Conservation (phyloP, 192 early-diverging fungal genomes). For the Umbelopsis sp. region DNA sequence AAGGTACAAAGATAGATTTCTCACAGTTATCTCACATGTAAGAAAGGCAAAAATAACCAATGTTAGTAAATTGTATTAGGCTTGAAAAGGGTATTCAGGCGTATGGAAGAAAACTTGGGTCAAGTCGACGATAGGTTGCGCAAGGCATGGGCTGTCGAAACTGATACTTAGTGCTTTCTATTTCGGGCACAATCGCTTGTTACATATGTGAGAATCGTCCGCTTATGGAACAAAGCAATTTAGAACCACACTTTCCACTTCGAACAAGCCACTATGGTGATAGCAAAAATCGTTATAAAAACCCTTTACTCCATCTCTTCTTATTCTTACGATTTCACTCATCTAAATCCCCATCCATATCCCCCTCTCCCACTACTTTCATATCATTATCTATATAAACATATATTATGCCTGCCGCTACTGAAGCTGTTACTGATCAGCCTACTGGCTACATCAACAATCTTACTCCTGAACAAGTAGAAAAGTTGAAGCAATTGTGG, state of each 20-base stretch:
- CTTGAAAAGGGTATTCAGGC: conserved; percentile 19
- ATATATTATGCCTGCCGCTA: conserved; percentile 13
- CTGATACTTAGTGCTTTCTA: conserved; percentile 9
- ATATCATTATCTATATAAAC: neutral
- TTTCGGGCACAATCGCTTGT: conserved; percentile 11
- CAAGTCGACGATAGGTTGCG: conserved; percentile 5
- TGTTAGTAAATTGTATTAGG: conserved; percentile 16
- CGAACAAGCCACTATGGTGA: conserved; percentile 4
- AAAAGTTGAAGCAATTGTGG: conserved; percentile 48
- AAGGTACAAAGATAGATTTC: conserved; percentile 25
- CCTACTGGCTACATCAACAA: conserved; percentile 18
- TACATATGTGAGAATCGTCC: conserved; percentile 19
- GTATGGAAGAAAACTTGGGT: conserved; percentile 11
- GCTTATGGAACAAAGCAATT: conserved; percentile 14
- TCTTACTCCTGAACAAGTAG: conserved; percentile 45
- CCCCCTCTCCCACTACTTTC: neutral
- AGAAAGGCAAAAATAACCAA: neutral
- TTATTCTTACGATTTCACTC: neutral
- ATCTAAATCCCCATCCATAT: neutral
- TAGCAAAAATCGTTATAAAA: neutral
- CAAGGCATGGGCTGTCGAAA: neutral
- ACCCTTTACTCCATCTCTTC: neutral
- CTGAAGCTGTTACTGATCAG: conserved; percentile 3
- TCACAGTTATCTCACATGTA: conserved; percentile 17
- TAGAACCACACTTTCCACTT: neutral